Evolutionary conservation across 768 basidiomycete species (phyloP).

Genomic region (Pleurotus platypus): DNA sequence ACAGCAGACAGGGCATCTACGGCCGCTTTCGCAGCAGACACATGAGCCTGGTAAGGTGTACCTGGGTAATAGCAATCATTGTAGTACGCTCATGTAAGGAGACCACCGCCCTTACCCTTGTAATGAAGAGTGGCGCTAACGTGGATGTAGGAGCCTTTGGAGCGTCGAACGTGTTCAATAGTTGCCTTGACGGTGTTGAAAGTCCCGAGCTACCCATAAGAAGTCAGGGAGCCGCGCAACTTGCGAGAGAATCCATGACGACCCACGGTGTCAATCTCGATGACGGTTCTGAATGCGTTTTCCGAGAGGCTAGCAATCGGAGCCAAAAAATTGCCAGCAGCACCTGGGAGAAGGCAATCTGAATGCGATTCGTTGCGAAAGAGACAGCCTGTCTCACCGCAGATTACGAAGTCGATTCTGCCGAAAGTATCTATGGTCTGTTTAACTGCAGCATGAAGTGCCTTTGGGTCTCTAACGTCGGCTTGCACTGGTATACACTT

Average conservation of each 20-base stretch:
- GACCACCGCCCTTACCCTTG: conserved; percentile 44
- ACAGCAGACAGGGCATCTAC: conserved; percentile 87
- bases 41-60: conserved; percentile 86
- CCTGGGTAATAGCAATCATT: conserved; percentile 41
- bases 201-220: conserved; percentile 66
- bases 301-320: conserved; percentile 81
- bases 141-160: conserved; percentile 82
- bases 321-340: conserved; percentile 94
- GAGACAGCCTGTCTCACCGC: conserved; percentile 46
- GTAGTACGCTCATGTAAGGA: conserved; percentile 80
- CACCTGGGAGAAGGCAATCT: conserved; percentile 48
- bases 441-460: conserved; percentile 71
- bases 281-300: conserved; percentile 88
- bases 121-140: conserved; percentile 91
- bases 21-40: conserved; percentile 92
- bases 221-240: neutral
- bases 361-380: neutral
- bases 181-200: conserved; percentile 96
- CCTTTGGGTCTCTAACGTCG: conserved; percentile 78
- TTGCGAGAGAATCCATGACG: neutral
- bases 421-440: conserved; percentile 77
- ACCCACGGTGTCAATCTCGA: conserved; percentile 88
- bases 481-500: conserved; percentile 70
- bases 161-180: conserved; percentile 61
- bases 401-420: conserved; percentile 91